A percentile compares a stretch with the other conserved stretches of the same genome.
These are phyloP conservation scores for Chrysanthemum makinoi DNA, from an alignment of 129 eudicot genomes.

Conservation along the genomic window DNA sequence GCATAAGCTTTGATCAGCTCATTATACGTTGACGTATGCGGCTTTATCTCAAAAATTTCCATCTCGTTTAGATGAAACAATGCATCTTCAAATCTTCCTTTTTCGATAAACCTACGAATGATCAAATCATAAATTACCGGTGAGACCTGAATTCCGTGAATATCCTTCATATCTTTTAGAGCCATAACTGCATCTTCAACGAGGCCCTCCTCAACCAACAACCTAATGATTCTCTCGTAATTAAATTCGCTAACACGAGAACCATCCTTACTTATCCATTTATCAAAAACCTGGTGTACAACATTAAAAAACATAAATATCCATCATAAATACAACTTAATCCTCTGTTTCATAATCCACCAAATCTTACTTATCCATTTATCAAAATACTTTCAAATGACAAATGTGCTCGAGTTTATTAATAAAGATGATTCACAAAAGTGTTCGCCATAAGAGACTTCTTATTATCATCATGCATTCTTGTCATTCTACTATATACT, in stretches of 20 bases:
- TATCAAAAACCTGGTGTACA: slow-evolving; percentile 45
- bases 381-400: no score
- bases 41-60: slow-evolving; percentile 29
- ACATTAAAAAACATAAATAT: not conserved
- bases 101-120: slow-evolving; percentile 26
- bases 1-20: slow-evolving; percentile 38
- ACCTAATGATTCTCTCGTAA: slow-evolving; percentile 31
- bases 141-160: slow-evolving; percentile 21
- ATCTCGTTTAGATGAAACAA: slow-evolving; percentile 38
- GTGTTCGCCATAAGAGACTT: no score
- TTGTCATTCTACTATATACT: no score
- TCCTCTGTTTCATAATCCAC: no score
- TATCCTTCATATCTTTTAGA: slow-evolving; percentile 30
- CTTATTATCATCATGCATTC: no score
- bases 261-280: slow-evolving; percentile 31
- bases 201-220: slow-evolving; percentile 38
- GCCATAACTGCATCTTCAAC: slow-evolving; percentile 30
- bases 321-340: not conserved
- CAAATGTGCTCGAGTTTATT: no score
- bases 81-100: slow-evolving; percentile 32
- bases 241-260: slow-evolving; percentile 33
- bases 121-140: slow-evolving; percentile 22
- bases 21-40: slow-evolving; percentile 13
- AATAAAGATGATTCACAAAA: no score
- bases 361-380: no score